A percentile compares a stretch with the other conserved stretches of the same genome.
Evolutionary conservation across 805 yeast species (phyloP).

Genomic region (Candida methanosorbosa): DNA sequence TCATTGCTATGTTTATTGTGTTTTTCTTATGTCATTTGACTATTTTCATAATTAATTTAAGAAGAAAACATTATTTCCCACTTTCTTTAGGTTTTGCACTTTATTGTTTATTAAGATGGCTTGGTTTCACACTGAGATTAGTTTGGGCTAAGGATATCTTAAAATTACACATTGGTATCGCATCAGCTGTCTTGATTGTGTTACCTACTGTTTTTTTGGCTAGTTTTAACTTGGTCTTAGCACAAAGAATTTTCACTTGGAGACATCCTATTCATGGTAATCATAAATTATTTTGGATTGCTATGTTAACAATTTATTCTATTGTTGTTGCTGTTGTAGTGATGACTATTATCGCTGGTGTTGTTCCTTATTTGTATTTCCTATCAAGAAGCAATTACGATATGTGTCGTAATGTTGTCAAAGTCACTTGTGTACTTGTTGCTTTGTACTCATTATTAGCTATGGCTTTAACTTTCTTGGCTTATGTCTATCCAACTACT

Average conservation of each 20-base stretch:
- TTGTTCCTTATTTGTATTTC: conserved; percentile 50
- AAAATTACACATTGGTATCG: conserved; percentile 39
- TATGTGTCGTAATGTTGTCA: conserved; percentile 46
- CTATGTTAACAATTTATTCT: conserved; percentile 41
- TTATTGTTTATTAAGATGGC: conserved; percentile 41
- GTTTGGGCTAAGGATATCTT: conserved; percentile 50
- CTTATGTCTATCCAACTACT: conserved; percentile 51
- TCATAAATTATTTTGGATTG: conserved; percentile 36
- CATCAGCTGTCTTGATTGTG: conserved; percentile 46
- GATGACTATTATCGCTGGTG: conserved; percentile 63
- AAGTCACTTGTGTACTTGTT: conserved; percentile 41
- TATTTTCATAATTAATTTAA: conserved; percentile 38
- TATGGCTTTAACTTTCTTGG: conserved; percentile 35
- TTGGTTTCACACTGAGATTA: conserved; percentile 53
- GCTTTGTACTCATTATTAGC: conserved; percentile 47
- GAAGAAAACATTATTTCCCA: conserved; percentile 55
- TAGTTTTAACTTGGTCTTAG: conserved; percentile 53
- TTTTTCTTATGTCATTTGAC: conserved; percentile 36
- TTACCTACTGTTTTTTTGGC: conserved; percentile 52
- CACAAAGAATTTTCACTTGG: conserved; percentile 71
- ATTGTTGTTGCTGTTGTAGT: conserved; percentile 49
- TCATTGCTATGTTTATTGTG: conserved; percentile 42
- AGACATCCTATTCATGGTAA: conserved; percentile 67
- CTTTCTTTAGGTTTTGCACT: conserved; percentile 43
- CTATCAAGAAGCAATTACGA: conserved; percentile 33